Base-by-base conservation (phyloP, 83 land plant genomes). In the Diphasiastrum complanatum region DNA sequence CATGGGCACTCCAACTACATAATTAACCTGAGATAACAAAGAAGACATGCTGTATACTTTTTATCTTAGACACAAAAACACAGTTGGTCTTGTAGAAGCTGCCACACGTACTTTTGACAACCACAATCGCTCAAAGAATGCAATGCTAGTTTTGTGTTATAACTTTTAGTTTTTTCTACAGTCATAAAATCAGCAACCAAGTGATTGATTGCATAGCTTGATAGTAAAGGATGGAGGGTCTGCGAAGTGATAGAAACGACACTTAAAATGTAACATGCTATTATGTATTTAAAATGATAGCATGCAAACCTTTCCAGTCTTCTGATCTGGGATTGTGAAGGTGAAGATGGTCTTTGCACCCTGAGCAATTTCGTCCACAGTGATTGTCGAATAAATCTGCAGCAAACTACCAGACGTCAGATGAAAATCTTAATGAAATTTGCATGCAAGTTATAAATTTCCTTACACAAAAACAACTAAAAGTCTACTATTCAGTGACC, bases 271-370 rank as follows among this genome's bases (percentile, higher is more conserved):
- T 48, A 14, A 19, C 20, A 54, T 26, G 26, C 37, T 19, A 55
- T 12, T 25, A 31, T 18, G 19, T n/a, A 49, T 49, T 49, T 5
- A 53, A 5, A 53, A 12, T 33, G 37, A 6, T 56, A 19, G 40
- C 20, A 30, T 25, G 4, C 19, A 30, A 8, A 52, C 68, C 68
- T 65, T 65, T 33, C 60, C 68, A 6, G 68, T 52, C 45, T 65
- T 65, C 64, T 65, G 68, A 37, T 65, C 68, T 4, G 68, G 68
- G 16, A 52, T 11, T 22, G 40, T 65, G 23, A 65, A 34, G 27
- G 51, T 65, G 22, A 65, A 55, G 26, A 65, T 53, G 12, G 68
- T 32, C 45, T 52, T 65, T 20, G 40, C 22, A 12, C 68, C 68
- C 18, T 40, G 68, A 11, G 68, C 31, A 24, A 36, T 16, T 12